Conservation (phyloP, 805 yeast genomes). For the Sungouiozyma ichnusensis region DNA sequence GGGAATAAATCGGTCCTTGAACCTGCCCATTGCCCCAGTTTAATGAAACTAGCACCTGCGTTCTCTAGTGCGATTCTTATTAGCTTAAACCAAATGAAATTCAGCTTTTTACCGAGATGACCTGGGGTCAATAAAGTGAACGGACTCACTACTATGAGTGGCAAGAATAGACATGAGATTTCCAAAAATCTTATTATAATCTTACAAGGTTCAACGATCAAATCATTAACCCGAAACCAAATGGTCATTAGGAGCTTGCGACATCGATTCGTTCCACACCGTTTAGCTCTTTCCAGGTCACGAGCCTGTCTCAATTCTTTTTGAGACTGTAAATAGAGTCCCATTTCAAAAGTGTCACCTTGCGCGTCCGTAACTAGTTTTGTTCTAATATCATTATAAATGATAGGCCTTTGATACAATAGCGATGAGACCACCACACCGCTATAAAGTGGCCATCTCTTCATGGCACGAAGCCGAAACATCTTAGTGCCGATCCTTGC, state of each 20-base stretch:
- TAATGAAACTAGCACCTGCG: slow-evolving; percentile 88
- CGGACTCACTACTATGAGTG: slow-evolving; percentile 59
- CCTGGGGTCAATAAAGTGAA: slow-evolving; percentile 28
- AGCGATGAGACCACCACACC: neutral
- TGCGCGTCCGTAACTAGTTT: slow-evolving; percentile 30
- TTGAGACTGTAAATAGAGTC: slow-evolving; percentile 51
- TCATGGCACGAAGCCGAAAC: neutral
- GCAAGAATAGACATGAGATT: slow-evolving; percentile 54
- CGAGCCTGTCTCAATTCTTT: slow-evolving; percentile 33
- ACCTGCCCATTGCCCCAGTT: slow-evolving; percentile 98
- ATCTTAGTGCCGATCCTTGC: neutral
- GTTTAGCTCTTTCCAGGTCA: slow-evolving; percentile 32
- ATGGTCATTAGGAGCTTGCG: slow-evolving; percentile 25
- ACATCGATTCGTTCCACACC: neutral
- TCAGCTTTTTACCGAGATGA: slow-evolving; percentile 20
- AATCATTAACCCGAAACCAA: slow-evolving; percentile 39
- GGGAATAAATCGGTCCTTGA: slow-evolving; percentile 92
- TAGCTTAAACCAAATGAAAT: slow-evolving; percentile 56
- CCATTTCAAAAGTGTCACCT: slow-evolving; percentile 63
- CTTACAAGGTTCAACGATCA: slow-evolving; percentile 55
- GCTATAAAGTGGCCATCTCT: neutral
- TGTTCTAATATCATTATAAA: neutral
- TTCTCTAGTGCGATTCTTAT: slow-evolving; percentile 58
- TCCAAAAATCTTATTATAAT: slow-evolving; percentile 64
- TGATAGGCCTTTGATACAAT: neutral